Conservation (phyloP, 345 rosid species). For the Arabidopsis arenosa region DNA sequence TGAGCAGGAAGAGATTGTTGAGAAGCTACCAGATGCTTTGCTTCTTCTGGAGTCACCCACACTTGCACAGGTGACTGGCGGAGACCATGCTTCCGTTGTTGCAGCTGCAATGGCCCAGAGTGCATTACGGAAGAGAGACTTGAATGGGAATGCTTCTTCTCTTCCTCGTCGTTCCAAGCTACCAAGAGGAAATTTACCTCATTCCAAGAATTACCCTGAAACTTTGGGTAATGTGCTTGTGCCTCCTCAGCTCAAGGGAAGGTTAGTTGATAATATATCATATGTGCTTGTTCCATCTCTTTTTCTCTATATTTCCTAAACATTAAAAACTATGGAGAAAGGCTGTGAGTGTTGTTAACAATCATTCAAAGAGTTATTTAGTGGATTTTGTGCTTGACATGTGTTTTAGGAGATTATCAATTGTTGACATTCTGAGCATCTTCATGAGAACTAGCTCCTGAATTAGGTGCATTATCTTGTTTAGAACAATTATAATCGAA, state of each 20-base stretch:
- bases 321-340: not conserved
- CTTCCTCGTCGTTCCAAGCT: conserved; percentile 58
- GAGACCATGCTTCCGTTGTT: conserved; percentile 76
- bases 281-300: not conserved
- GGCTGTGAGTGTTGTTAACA: conserved; percentile 15
- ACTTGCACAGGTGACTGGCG: conserved; percentile 30
- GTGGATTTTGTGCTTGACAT: not conserved
- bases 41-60: conserved; percentile 65
- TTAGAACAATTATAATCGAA: not conserved
- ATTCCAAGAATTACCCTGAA: conserved; percentile 61
- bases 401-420: not conserved
- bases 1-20: conserved; percentile 41
- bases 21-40: conserved; percentile 85
- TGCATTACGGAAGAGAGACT: conserved; percentile 70
- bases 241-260: conserved; percentile 91
- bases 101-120: conserved; percentile 77
- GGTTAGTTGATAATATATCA: conserved; percentile 48
- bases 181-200: conserved; percentile 63
- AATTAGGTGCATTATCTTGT: conserved; percentile 6
- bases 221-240: conserved; percentile 66
- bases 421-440: conserved; percentile 1
- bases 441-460: conserved; percentile 12
- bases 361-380: not conserved
- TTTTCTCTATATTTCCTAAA: conserved; percentile 2
- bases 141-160: conserved; percentile 49